Percentiles rank a stretch among this genome's conserved stretches.
These are phyloP conservation scores for Diutina rugosa DNA, from an alignment of 1,139 yeast genomes.

Conservation along the genomic window DNA sequence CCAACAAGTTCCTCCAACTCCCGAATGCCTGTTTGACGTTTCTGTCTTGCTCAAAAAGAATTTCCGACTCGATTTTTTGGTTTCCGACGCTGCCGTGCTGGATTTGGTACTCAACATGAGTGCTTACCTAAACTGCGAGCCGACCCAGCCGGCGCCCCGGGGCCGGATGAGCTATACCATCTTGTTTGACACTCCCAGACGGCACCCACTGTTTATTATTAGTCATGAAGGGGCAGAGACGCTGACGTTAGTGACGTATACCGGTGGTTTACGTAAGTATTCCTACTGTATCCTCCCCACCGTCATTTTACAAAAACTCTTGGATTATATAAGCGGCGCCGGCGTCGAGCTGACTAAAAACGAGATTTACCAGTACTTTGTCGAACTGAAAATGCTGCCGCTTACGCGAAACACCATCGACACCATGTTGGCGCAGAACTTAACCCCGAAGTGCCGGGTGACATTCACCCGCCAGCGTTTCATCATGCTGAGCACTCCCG, in stretches of 20 bases:
- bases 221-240: constrained; percentile 13
- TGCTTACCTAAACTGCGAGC: constrained; percentile 15
- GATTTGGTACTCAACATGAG: constrained; percentile 25
- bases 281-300: constrained; percentile 30
- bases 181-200: constrained; percentile 6
- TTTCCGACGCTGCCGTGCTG: constrained; percentile 22
- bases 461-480: constrained; percentile 38
- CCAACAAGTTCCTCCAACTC: neutral
- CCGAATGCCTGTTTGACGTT: constrained; percentile 16
- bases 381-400: constrained; percentile 13
- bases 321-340: constrained; percentile 7
- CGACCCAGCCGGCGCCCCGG: constrained; percentile 9
- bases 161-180: constrained; percentile 7
- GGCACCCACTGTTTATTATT: constrained; percentile 21
- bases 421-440: constrained; percentile 31
- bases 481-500: constrained; percentile 14
- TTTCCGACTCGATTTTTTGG: constrained; percentile 20
- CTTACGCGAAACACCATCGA: constrained; percentile 10
- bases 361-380: constrained; percentile 5
- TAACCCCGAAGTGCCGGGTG: constrained; percentile 35
- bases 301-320: constrained; percentile 12
- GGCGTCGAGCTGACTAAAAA: constrained; percentile 7
- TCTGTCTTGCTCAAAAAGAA: constrained; percentile 22
- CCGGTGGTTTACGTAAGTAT: constrained; percentile 31
- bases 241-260: constrained; percentile 22